Conservation (phyloP, 2,329 filamentous ascomycete species). For the Cladophialophora chaetospira region DNA sequence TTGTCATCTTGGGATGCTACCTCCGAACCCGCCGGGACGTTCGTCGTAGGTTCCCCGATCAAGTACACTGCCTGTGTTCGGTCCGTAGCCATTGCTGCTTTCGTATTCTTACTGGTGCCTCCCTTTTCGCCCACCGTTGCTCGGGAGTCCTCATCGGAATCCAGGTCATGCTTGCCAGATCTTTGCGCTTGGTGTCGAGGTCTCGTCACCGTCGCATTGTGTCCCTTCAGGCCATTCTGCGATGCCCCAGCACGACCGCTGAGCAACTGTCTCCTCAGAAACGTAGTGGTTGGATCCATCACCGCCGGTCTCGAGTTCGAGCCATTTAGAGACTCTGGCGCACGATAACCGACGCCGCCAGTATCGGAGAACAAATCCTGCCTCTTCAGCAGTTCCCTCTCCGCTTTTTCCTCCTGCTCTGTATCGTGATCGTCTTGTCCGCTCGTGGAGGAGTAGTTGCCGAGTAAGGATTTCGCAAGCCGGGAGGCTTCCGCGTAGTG, state of each 20-base stretch:
- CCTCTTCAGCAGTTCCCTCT: conserved; percentile 5
- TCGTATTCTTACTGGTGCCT: background rate
- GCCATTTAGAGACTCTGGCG: background rate
- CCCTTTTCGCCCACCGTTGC: conserved; percentile 2
- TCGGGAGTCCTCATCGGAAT: conserved; percentile 13
- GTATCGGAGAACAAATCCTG: conserved; percentile 19
- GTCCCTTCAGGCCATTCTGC: background rate
- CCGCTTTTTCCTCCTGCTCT: background rate
- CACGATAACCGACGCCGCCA: conserved; percentile 18
- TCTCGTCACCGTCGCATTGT: conserved; percentile 5
- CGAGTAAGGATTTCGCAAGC: conserved; percentile 25
- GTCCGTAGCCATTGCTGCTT: too few species aligned
- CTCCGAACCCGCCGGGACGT: background rate
- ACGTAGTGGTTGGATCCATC: conserved; percentile 19
- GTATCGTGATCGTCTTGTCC: background rate
- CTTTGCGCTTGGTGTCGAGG: conserved; percentile 3
- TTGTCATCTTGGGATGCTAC: background rate
- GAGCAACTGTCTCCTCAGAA: conserved; percentile 25
- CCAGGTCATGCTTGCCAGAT: background rate
- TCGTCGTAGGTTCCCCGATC: background rate
- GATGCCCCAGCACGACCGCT: background rate
- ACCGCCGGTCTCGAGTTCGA: background rate
- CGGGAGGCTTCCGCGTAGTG: conserved; percentile 24
- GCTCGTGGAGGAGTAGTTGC: background rate
- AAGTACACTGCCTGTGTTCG: too few species aligned